phyloP scores from a whole-genome alignment of 805 yeast genomes.

The Hanseniaspora occidentalis region DNA sequence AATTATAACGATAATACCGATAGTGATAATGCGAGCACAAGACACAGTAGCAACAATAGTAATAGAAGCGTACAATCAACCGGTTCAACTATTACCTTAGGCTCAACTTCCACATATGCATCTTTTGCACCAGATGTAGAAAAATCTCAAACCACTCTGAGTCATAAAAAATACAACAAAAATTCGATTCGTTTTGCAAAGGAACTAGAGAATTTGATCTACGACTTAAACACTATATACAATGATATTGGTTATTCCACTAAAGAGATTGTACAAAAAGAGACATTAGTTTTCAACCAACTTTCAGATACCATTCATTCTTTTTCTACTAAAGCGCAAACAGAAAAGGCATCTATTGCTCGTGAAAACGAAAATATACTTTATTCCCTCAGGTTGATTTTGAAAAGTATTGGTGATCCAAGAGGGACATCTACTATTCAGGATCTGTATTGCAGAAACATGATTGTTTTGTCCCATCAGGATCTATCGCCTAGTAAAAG shows the following conservation, averaged over 20 bases:
- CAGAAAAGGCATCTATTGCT: constrained; percentile 23
- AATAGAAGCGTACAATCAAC: not conserved
- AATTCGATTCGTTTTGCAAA: constrained; percentile 21
- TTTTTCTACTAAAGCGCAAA: constrained; percentile 27
- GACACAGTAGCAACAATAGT: not conserved
- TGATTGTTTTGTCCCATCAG: constrained; percentile 13
- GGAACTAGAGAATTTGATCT: constrained; percentile 22
- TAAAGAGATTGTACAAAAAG: constrained; percentile 36
- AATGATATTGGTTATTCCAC: constrained; percentile 42
- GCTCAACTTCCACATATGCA: not conserved
- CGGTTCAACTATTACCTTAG: not conserved
- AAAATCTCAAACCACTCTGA: not conserved
- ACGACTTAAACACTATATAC: constrained; percentile 35
- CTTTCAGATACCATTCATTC: constrained; percentile 37
- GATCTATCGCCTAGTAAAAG: constrained; percentile 23
- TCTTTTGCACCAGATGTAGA: not conserved
- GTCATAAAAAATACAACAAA: constrained; percentile 5
- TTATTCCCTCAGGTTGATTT: constrained; percentile 19
- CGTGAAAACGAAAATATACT: constrained; percentile 19
- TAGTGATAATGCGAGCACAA: not conserved
- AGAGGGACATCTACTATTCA: constrained; percentile 29
- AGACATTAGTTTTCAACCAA: constrained; percentile 35
- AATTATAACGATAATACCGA: not conserved
- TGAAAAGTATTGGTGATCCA: constrained; percentile 25
- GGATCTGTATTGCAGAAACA: constrained; percentile 29